These are phyloP conservation scores for Ophiostoma himal-ulmi DNA, from an alignment of 2,329 filamentous ascomycete species.

Conservation along the genomic window DNA sequence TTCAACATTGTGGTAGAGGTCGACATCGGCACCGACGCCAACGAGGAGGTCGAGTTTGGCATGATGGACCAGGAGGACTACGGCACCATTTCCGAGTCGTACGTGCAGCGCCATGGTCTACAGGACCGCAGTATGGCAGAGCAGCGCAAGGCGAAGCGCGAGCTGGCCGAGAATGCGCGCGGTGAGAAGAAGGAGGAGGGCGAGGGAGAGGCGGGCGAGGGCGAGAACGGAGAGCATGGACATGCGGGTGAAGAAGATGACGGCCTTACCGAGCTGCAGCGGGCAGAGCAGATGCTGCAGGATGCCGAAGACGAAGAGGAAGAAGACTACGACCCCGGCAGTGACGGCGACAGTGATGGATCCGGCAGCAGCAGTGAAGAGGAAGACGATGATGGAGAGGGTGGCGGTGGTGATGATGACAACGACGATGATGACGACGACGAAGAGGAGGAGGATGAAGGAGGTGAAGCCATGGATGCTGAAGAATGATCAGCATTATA, in stretches of 20 bases:
- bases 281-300: constrained; percentile 46
- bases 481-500: neutral
- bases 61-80: constrained; percentile 68
- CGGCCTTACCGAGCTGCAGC: constrained; percentile 45
- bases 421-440: constrained; percentile 3
- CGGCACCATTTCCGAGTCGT: constrained; percentile 55
- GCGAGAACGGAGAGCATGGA: constrained; percentile 28
- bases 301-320: constrained; percentile 60
- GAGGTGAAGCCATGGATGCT: neutral
- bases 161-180: constrained; percentile 54
- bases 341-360: constrained; percentile 54
- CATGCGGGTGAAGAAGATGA: constrained; percentile 31
- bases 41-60: constrained; percentile 60
- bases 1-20: constrained; percentile 63
- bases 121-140: constrained; percentile 66
- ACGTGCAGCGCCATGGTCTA: constrained; percentile 54
- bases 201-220: constrained; percentile 36
- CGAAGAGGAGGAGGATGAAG: neutral
- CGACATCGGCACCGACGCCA: constrained; percentile 40
- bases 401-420: neutral
- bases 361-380: constrained; percentile 47
- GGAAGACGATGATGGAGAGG: constrained; percentile 39
- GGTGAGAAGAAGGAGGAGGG: constrained; percentile 33
- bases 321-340: constrained; percentile 61
- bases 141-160: constrained; percentile 57